These are phyloP conservation scores for Fragaria iinumae DNA, from an alignment of 306 rosid genomes.

Conservation along the genomic window DNA sequence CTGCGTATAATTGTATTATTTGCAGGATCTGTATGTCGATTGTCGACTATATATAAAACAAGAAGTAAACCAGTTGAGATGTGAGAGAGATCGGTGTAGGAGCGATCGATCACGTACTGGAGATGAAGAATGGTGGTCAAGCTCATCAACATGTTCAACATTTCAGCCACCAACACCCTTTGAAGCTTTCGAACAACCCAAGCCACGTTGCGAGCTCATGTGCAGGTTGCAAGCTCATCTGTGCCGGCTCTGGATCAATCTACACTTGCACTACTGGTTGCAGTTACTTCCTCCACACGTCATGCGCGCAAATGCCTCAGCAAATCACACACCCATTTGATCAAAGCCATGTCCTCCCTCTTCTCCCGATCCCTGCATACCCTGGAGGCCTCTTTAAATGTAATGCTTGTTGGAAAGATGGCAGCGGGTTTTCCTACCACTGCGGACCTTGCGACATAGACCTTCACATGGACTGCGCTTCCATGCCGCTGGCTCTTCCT, in stretches of 20 bases:
- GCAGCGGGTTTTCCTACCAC: slow-evolving; percentile 10
- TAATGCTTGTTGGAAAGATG: slow-evolving; percentile 10
- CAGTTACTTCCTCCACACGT: slow-evolving; percentile 10
- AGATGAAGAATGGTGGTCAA: too few relatives aligned
- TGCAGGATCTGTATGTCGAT: too few relatives aligned
- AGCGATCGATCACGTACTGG: neutral
- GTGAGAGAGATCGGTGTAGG: neutral
- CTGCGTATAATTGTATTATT: too few relatives aligned
- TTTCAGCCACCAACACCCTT: slow-evolving; percentile 12
- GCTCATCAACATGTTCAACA: neutral
- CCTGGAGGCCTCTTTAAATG: slow-evolving; percentile 8
- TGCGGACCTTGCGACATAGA: neutral
- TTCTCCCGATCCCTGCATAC: slow-evolving; percentile 2
- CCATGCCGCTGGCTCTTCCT: neutral
- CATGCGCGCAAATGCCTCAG: slow-evolving; percentile 16
- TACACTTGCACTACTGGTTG: slow-evolving; percentile 10
- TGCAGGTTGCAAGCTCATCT: slow-evolving; percentile 11
- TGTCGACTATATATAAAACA: too few relatives aligned
- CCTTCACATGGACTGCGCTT: neutral
- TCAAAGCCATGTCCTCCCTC: slow-evolving; percentile 1
- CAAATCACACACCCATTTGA: slow-evolving; percentile 16
- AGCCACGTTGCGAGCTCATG: neutral
- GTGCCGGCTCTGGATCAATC: slow-evolving; percentile 10
- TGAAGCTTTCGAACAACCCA: neutral
- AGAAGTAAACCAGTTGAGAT: too few relatives aligned